Evolutionary conservation across 768 basidiomycete genomes (phyloP).

Genomic region (Melanogaster broomeanus): DNA sequence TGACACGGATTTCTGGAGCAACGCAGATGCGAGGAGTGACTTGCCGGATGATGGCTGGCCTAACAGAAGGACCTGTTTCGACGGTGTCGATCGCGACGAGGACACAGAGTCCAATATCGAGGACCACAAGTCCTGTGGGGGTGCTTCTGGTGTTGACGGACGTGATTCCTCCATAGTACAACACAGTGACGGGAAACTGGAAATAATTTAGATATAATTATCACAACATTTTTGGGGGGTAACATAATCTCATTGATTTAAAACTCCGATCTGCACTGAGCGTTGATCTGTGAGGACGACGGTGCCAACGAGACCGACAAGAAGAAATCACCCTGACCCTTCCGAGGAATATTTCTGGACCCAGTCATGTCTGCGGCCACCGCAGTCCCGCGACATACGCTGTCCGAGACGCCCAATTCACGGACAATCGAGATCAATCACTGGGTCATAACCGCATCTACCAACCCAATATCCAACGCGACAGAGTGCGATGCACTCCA

Average conservation of each 20-base stretch:
- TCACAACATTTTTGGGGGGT: background rate
- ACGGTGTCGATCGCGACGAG: conserved; percentile 74
- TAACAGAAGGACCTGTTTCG: conserved; percentile 85
- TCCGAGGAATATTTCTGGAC: conserved; percentile 12
- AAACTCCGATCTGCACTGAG: conserved; percentile 24
- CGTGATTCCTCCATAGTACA: conserved; percentile 46
- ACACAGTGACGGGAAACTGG: background rate
- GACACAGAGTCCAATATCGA: conserved; percentile 90
- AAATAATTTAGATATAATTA: background rate
- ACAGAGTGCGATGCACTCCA: conserved; percentile 72
- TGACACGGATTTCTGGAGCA: conserved; percentile 64
- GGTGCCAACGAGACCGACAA: conserved; percentile 4
- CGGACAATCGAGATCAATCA: conserved; percentile 65
- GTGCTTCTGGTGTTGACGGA: conserved; percentile 69
- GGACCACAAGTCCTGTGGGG: conserved; percentile 86
- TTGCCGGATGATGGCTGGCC: conserved; percentile 82
- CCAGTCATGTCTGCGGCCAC: conserved; percentile 41
- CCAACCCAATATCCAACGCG: conserved; percentile 80
- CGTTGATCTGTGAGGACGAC: conserved; percentile 9
- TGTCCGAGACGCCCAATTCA: conserved; percentile 69
- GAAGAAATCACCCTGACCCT: background rate
- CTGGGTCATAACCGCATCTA: conserved; percentile 73
- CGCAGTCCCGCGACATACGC: conserved; percentile 60
- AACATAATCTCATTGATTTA: conserved; percentile 5
- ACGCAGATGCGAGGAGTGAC: conserved; percentile 67